These are phyloP conservation scores for Daedaleopsis sinensis DNA, from an alignment of 768 basidiomycete genomes.

Conservation along the genomic window DNA sequence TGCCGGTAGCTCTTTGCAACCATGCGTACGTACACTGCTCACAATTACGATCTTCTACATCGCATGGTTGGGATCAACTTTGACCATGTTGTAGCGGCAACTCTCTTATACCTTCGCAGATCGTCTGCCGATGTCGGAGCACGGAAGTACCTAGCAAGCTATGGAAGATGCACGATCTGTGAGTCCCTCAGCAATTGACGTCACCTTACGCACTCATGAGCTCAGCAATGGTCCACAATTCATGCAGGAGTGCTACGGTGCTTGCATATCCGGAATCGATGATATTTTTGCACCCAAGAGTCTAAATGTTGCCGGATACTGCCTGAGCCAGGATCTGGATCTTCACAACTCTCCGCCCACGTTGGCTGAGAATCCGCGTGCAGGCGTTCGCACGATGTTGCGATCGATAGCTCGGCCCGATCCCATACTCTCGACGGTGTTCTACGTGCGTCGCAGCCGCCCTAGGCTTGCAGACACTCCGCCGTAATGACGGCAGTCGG, in stretches of 20 bases:
- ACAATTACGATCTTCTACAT: background rate
- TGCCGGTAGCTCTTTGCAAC: background rate
- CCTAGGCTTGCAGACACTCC: background rate
- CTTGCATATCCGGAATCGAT: background rate
- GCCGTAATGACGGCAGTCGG: background rate
- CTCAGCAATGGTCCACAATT: background rate
- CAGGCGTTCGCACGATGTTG: constrained; percentile 8
- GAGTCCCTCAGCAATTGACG: constrained; percentile 4
- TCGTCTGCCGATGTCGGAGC: background rate
- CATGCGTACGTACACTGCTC: background rate
- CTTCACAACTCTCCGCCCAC: constrained; percentile 1
- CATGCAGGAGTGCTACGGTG: background rate
- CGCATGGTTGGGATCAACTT: background rate
- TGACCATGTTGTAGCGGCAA: background rate
- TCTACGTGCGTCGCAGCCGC: constrained; percentile 1
- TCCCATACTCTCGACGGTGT: background rate
- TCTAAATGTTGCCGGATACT: background rate
- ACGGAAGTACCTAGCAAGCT: too few relatives aligned
- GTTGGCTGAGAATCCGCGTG: constrained; percentile 9
- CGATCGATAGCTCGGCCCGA: constrained; percentile 10
- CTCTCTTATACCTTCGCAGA: background rate
- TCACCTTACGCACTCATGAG: constrained; percentile 4
- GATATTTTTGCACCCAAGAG: background rate
- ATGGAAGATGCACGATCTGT: background rate
- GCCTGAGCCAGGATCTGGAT: background rate